Percentiles rank a stretch among this genome's conserved stretches.
These are phyloP conservation scores for Taphrina populina DNA, from an alignment of 1,139 yeast genomes.

Conservation along the genomic window DNA sequence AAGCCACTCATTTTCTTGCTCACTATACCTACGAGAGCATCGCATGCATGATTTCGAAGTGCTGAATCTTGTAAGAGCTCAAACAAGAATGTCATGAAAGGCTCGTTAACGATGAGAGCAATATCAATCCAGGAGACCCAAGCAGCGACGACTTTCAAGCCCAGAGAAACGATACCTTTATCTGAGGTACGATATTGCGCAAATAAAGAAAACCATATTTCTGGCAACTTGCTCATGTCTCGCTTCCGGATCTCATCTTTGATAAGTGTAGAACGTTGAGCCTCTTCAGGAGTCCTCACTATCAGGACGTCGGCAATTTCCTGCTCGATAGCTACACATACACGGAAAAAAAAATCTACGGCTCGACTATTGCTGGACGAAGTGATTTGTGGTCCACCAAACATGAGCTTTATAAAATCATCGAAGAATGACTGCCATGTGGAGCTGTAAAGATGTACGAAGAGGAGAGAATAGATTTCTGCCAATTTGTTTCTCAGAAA, in stretches of 20 bases:
- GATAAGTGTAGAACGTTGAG: slow-evolving; percentile 65
- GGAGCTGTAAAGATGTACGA: slow-evolving; percentile 62
- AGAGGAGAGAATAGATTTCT: slow-evolving; percentile 67
- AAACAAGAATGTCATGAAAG: slow-evolving; percentile 62
- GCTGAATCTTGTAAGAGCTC: slow-evolving; percentile 56
- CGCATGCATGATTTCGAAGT: slow-evolving; percentile 63
- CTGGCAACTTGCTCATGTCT: slow-evolving; percentile 69
- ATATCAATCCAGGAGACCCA: slow-evolving; percentile 97
- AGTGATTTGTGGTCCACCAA: slow-evolving; percentile 39
- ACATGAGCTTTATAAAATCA: slow-evolving; percentile 55
- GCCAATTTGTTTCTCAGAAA: slow-evolving; percentile 73
- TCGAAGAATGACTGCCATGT: slow-evolving; percentile 67
- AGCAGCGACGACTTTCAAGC: slow-evolving; percentile 72
- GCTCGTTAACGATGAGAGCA: slow-evolving; percentile 66
- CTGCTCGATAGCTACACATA: slow-evolving; percentile 72
- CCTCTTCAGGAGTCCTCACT: slow-evolving; percentile 58
- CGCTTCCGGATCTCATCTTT: slow-evolving; percentile 78
- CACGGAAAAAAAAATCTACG: slow-evolving; percentile 73
- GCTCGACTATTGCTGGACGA: slow-evolving; percentile 52
- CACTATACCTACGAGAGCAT: slow-evolving; percentile 74
- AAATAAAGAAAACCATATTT: slow-evolving; percentile 67
- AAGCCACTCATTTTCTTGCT: slow-evolving; percentile 88
- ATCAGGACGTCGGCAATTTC: slow-evolving; percentile 93
- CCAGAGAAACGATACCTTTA: slow-evolving; percentile 56
- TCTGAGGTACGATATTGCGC: slow-evolving; percentile 41